A percentile compares a stretch with the other conserved stretches of the same genome.
Conservation (phyloP, 225 moss, liverwort and hornwort species). For the Physcomitrellopsis africana region DNA sequence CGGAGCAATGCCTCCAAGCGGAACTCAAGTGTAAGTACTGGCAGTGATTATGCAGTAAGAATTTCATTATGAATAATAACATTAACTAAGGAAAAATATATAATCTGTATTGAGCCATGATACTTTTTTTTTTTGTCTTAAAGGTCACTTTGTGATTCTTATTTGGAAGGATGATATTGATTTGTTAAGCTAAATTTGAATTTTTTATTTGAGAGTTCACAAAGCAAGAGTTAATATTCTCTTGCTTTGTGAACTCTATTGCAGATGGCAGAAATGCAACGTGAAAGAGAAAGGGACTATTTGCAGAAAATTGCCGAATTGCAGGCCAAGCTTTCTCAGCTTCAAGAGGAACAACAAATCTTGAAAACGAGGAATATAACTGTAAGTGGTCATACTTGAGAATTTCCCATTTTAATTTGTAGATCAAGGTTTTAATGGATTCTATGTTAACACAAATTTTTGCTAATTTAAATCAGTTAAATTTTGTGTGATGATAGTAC, state of each 20-base stretch:
- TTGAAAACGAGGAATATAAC: slow-evolving; percentile 48
- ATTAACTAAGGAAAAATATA: too few species aligned
- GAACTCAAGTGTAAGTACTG: too few species aligned
- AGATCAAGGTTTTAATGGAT: neutral
- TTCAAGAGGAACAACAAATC: slow-evolving; percentile 47
- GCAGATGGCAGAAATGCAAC: slow-evolving; percentile 44
- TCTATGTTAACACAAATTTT: neutral
- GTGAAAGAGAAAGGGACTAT: slow-evolving; percentile 52
- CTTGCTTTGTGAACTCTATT: neutral
- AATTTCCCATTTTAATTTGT: neutral
- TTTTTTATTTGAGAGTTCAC: too few species aligned
- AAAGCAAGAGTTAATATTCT: too few species aligned
- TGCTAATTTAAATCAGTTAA: neutral
- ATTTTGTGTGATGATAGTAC: slow-evolving; percentile 1
- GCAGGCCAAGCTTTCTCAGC: slow-evolving; percentile 41
- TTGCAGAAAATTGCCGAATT: slow-evolving; percentile 59
- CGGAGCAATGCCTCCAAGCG: too few species aligned
- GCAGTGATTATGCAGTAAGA: too few species aligned
- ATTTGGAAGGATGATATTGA: too few species aligned
- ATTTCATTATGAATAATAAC: too few species aligned
- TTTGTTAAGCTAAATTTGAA: too few species aligned
- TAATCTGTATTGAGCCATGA: too few species aligned
- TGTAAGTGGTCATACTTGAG: slow-evolving; percentile 40
- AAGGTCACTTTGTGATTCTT: too few species aligned
- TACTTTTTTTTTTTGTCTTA: too few species aligned